Conservation (phyloP, 495 filamentous ascomycete genomes). For the Neurospora sp. region DNA sequence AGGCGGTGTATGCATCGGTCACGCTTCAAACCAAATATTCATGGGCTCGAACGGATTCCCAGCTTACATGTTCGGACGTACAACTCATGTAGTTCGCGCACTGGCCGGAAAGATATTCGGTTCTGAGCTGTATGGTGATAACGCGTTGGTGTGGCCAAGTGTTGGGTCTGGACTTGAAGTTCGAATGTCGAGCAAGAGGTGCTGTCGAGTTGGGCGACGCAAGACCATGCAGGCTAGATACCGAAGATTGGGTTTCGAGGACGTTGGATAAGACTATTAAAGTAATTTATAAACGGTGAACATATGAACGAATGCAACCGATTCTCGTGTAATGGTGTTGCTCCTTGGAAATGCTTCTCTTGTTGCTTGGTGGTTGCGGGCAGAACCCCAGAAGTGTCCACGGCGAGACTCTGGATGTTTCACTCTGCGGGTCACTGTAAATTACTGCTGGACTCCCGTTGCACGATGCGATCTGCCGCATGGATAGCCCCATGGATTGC, state of each 20-base stretch:
- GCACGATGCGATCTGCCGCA: neutral
- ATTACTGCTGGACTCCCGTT: no score
- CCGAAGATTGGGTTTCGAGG: neutral
- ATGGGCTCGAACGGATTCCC: neutral
- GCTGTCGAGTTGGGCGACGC: neutral
- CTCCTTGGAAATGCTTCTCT: neutral
- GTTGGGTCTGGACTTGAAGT: neutral
- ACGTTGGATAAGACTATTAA: neutral
- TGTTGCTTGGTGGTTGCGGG: neutral
- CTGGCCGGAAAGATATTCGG: neutral
- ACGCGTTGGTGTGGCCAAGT: neutral
- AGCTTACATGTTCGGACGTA: neutral
- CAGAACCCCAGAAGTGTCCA: neutral
- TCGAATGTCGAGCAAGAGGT: neutral
- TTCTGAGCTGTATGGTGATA: neutral
- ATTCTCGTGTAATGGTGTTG: neutral
- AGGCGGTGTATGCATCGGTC: neutral
- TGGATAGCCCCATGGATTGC: neutral
- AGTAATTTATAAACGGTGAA: neutral
- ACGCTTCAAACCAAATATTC: neutral
- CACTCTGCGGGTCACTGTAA: no score
- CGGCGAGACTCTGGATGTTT: neutral
- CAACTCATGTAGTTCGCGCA: neutral
- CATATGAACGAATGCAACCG: neutral
- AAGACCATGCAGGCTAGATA: neutral